A percentile compares a stretch with the other conserved stretches of the same genome.
These are phyloP conservation scores for Alternaria tenuissima DNA, from an alignment of 2,329 filamentous ascomycete species.

Conservation along the genomic window DNA sequence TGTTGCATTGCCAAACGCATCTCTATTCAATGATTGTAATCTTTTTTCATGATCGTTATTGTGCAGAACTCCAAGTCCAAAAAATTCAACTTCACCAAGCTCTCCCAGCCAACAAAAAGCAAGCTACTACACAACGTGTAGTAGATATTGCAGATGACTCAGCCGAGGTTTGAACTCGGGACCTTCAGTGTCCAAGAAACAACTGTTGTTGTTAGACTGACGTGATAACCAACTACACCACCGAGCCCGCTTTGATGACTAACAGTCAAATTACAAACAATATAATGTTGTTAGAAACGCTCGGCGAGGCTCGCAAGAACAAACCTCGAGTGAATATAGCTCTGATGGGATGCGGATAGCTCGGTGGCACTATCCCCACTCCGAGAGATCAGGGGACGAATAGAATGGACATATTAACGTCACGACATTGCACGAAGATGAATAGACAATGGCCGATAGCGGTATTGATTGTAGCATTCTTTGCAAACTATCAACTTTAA, in stretches of 20 bases:
- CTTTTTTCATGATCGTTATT: background rate
- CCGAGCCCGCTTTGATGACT: slow-evolving; percentile 29
- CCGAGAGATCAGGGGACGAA: background rate
- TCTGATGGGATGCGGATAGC: background rate
- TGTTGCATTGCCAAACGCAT: background rate
- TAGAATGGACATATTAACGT: background rate
- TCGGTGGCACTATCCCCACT: background rate
- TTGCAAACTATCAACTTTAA: slow-evolving; percentile 12
- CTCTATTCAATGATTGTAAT: background rate
- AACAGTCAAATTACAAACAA: accelerated
- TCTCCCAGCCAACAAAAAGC: background rate
- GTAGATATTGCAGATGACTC: slow-evolving; percentile 15
- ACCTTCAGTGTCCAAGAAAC: slow-evolving; percentile 22
- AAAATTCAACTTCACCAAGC: background rate
- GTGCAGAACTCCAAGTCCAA: background rate
- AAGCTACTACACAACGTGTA: background rate
- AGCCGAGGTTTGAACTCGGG: slow-evolving; percentile 27
- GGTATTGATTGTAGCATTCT: slow-evolving; percentile 7
- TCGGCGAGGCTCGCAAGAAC: background rate
- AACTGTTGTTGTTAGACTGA: slow-evolving; percentile 52
- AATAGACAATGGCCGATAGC: background rate
- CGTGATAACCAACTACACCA: slow-evolving; percentile 60
- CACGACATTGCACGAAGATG: background rate
- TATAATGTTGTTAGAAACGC: background rate
- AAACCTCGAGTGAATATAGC: background rate